Evolutionary conservation across 495 filamentous ascomycete genomes (phyloP), one percentile per base, ranked within the genome.

Genomic region (Penicillium lagena): DNA sequence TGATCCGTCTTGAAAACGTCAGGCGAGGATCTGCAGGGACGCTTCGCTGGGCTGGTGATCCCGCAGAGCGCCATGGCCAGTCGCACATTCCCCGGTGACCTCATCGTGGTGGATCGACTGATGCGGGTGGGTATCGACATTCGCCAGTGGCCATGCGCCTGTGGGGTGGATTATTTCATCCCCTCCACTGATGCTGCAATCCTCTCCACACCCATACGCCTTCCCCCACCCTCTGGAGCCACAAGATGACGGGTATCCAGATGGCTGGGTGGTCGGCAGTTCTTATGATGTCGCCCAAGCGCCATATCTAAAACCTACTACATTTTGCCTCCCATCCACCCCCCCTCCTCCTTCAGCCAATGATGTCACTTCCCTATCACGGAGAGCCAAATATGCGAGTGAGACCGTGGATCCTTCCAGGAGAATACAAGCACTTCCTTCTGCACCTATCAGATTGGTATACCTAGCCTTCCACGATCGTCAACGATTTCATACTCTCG

Each of bases 71-170:
- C 37, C 46, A 40, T 35, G 40, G 47, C 47, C 53, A 50, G 40
- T 43, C 17, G 9, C 22, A 35, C 54, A 60, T 60, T 60, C 50
- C 52, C 47, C 46, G 49, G 62, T 68, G 62, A 68, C 60, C 60
- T 66, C 64, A 68, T 63, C 45, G 50, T 51, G 40, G 55, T 54
- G 55, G 50, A 51, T 17, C 56, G 29, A 48, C 15, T 51, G 46
- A 52, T 52, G 36, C 41, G 46, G 46, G 42, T 44, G 35, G 39
- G 14, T 37, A 10, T 29, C 38, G 8, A 27, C n/a, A 10, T 41
- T 33, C 44, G 49, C 54, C 46, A 60, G 43, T 60, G 42, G 43
- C 49, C 41, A 47, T 38, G 36, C 41, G 48, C 43, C 34, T 50
- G 58, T 56, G 54, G 62, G 53, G 47, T 37, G 12, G 35, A 40